Percentiles rank a stretch among this genome's conserved stretches.
Evolutionary conservation across 176 grass and related monocot genomes (phyloP).

Genomic region (Zoysia japonica): DNA sequence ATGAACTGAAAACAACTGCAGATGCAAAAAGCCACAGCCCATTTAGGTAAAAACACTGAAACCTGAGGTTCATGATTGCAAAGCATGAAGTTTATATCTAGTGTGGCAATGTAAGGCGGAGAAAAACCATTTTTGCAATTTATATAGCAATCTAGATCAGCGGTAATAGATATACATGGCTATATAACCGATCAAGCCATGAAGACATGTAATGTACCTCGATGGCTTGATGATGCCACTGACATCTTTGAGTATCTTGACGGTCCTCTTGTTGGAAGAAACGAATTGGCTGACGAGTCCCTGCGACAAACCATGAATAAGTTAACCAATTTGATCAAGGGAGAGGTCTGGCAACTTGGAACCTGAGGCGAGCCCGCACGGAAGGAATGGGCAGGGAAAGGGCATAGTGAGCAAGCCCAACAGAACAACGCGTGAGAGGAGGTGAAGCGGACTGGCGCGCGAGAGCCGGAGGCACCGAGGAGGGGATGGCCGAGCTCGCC

Average conservation of each 20-base stretch:
- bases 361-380: neutral
- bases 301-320: constrained; percentile 49
- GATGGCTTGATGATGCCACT: constrained; percentile 78
- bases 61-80: neutral
- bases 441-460: neutral
- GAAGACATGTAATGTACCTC: constrained; percentile 40
- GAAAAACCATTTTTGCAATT: neutral
- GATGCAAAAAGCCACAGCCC: neutral
- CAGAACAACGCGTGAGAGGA: neutral
- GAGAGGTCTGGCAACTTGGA: neutral
- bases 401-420: neutral
- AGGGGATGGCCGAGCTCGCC: neutral
- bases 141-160: neutral
- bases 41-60: neutral
- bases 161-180: neutral
- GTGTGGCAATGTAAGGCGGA: neutral
- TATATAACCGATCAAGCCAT: neutral
- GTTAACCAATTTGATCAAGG: constrained; percentile 18
- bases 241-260: constrained; percentile 67
- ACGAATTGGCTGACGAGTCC: constrained; percentile 53
- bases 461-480: neutral
- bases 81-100: neutral
- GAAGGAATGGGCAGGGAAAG: neutral
- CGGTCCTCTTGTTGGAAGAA: constrained; percentile 66
- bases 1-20: neutral